These are phyloP conservation scores for Eutrema japonicum DNA, from an alignment of 345 rosid genomes.

Conservation along the genomic window DNA sequence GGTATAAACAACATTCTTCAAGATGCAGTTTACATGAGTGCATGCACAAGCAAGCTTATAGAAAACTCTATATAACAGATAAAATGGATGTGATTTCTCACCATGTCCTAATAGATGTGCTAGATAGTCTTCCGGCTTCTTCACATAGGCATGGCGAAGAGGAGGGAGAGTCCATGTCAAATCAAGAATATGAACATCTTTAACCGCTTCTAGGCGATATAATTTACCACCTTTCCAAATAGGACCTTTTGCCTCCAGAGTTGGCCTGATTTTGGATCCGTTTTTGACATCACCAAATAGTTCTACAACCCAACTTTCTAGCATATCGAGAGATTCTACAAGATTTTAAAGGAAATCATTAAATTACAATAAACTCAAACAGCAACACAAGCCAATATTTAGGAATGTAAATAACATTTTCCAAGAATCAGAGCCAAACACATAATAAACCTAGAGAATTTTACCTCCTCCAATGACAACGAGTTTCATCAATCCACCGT, in stretches of 20 bases:
- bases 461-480: conserved; percentile 98
- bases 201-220: conserved; percentile 84
- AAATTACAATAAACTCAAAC: conserved; percentile 16
- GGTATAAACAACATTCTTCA: conserved; percentile 32
- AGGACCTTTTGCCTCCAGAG: conserved; percentile 64
- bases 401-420: conserved; percentile 6
- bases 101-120: conserved; percentile 97
- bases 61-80: conserved; percentile 16
- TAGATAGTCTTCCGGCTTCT: conserved; percentile 94
- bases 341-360: conserved; percentile 27
- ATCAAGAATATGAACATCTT: conserved; percentile 85
- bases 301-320: conserved; percentile 89
- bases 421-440: conserved; percentile 19
- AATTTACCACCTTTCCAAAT: conserved; percentile 82
- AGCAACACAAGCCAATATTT: conserved; percentile 3
- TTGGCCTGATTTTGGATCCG: conserved; percentile 65
- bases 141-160: conserved; percentile 82
- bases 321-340: conserved; percentile 89
- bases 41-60: conserved; percentile 12
- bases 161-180: conserved; percentile 90
- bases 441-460: conserved; percentile 29
- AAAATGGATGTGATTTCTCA: conserved; percentile 41
- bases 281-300: conserved; percentile 66
- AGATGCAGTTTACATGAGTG: conserved; percentile 5
- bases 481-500: conserved; percentile 92